Conservation (phyloP, 1,284 basidiomycete genomes). For the Ganoderma meredithae region DNA sequence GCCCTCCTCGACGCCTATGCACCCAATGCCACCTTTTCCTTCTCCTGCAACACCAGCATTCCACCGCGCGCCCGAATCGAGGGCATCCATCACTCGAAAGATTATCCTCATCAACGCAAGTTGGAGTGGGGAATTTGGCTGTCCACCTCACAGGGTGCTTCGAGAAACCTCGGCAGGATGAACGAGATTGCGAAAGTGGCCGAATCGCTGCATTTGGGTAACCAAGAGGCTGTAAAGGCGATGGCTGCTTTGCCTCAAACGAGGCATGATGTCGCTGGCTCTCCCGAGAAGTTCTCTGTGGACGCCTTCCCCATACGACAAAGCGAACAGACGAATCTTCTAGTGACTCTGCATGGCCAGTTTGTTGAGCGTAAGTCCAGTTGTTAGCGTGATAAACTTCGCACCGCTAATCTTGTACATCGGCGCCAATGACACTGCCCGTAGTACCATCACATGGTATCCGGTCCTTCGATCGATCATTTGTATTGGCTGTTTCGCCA, state of each 20-base stretch:
- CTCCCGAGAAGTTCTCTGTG: slow-evolving; percentile 85
- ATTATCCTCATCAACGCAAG: slow-evolving; percentile 83
- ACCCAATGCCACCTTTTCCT: slow-evolving; percentile 88
- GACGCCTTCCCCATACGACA: slow-evolving; percentile 86
- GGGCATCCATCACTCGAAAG: slow-evolving; percentile 65
- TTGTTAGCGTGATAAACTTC: neutral
- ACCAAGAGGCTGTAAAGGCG: slow-evolving; percentile 69
- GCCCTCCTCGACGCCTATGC: slow-evolving; percentile 81
- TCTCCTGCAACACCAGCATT: slow-evolving; percentile 83
- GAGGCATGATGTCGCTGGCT: slow-evolving; percentile 77
- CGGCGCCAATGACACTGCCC: neutral
- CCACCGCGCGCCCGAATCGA: slow-evolving; percentile 75
- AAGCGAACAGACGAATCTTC: slow-evolving; percentile 68
- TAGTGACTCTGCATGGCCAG: slow-evolving; percentile 91
- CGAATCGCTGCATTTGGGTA: slow-evolving; percentile 77
- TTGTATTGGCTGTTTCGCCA: slow-evolving; percentile 84
- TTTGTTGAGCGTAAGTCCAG: slow-evolving; percentile 82
- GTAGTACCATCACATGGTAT: slow-evolving; percentile 57
- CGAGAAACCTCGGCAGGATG: slow-evolving; percentile 81
- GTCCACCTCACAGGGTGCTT: slow-evolving; percentile 58
- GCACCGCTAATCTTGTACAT: slow-evolving; percentile 10
- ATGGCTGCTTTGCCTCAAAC: slow-evolving; percentile 78
- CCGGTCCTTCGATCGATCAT: slow-evolving; percentile 93
- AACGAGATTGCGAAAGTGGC: slow-evolving; percentile 69
- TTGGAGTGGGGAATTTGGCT: slow-evolving; percentile 81